Evolutionary conservation across 495 filamentous ascomycete genomes (phyloP), one percentile per base, ranked within the genome.

Genomic region (Cercophora newfieldiana): DNA sequence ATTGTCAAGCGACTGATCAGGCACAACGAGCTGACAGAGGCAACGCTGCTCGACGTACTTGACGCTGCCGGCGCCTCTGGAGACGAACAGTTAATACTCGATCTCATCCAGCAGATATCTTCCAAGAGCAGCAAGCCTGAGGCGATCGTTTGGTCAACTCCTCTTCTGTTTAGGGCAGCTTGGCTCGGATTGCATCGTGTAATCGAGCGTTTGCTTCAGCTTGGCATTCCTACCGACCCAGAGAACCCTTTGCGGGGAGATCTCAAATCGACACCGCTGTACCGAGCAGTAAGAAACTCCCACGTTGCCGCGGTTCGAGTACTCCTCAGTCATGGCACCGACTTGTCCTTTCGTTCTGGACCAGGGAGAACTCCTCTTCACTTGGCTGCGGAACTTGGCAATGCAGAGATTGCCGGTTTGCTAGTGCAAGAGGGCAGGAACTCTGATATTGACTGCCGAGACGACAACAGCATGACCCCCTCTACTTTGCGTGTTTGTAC

Each of bases 371-470:
- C 21, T 19, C 19, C 19, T 25, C 55, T 58, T 30, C 55, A 58
- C 29, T 25, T 58, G 55, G 55, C 24, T 30, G 55, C 21, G 26
- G 6, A 26, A 26, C 55, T 58, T 30, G 55, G 55, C 26, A 14
- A 58, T 28, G 55, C 55, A 30, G 55, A 58, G 26, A 25, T 58
- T 58, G 55, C 26, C 24, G 26, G 55, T n/a, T 30, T 58, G 55
- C 55, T 58, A 19, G 55, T 58, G 55, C 55, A 58, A 25, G 55
- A 58, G 26, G 55, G n/a, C n/a, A n/a, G 55, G 7, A 58, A 58
- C 7, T 58, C 55, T 14, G 55, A 58, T 58, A 14, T 58, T 25
- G 55, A 58, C 14, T 58, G 14, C 7, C 14, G 16, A 30, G 55
- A 58, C 55, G 55, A 58, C 19, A 58, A 14, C 55, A 58, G 19